Evolutionary conservation across 164 flowering plant species (phyloP).

Genomic region (Vitis vinifera): DNA sequence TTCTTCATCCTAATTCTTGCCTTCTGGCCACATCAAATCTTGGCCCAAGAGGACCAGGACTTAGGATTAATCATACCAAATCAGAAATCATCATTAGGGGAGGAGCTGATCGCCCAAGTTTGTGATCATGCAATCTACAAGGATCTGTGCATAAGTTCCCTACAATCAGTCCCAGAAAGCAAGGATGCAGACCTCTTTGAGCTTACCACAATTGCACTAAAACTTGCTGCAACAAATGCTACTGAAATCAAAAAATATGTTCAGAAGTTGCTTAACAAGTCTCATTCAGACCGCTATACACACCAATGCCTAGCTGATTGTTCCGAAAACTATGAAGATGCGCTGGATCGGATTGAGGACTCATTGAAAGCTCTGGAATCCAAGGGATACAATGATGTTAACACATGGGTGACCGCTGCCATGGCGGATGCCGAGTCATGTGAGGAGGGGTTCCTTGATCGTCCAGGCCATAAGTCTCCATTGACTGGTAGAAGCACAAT

Average conservation of each 20-base stretch:
- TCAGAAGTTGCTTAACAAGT: not conserved
- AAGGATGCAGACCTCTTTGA: not conserved
- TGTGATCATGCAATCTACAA: constrained; percentile 3
- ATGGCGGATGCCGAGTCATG: constrained; percentile 22
- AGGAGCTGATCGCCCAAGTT: not conserved
- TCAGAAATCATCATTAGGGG: too few species aligned
- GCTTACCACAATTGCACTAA: constrained; percentile 6
- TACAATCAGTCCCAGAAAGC: not conserved
- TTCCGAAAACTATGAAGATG: constrained; percentile 18
- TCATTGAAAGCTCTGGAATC: constrained; percentile 13
- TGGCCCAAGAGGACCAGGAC: too few species aligned
- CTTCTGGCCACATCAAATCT: not conserved
- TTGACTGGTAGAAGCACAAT: not conserved
- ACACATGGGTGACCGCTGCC: constrained; percentile 26
- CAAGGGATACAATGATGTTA: constrained; percentile 13
- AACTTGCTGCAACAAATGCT: constrained; percentile 8
- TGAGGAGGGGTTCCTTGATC: constrained; percentile 17
- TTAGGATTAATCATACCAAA: too few species aligned
- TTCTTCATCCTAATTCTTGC: not conserved
- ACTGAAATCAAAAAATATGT: not conserved
- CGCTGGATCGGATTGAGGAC: constrained; percentile 13
- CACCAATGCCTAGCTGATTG: constrained; percentile 16
- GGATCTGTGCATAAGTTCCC: constrained; percentile 1
- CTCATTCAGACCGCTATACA: not conserved
- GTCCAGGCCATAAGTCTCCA: not conserved